Evolutionary conservation across 805 yeast genomes (phyloP), one percentile per base, ranked within the genome.

Genomic region (Kuraishia cidri): DNA sequence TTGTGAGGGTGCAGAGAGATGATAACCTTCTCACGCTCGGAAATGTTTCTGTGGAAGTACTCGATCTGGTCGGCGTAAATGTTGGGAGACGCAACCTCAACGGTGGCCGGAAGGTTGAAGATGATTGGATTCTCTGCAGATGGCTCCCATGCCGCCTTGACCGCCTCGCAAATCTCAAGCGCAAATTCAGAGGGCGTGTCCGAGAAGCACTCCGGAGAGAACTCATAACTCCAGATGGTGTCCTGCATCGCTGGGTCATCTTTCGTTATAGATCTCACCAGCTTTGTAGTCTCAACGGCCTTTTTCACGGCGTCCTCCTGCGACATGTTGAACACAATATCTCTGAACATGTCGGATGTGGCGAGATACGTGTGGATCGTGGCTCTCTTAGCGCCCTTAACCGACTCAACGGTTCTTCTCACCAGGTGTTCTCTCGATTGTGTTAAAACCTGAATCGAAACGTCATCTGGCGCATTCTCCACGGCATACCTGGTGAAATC

Each of bases 21-120:
- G 45, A 84, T 75, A 16, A 83, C 71, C 42, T 67, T 77, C 36
- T 79, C 83, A 42, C 94, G 72, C 41, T 81, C 71, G 30, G 72
- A 45, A 35, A 82, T 71, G 39, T 72, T 59, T 11, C 70, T 72
- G 30, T 73, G 51, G 46, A 82, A 82, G 53, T 70, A 80, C 62
- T 82, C 94, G 37, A 82, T 75, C 64, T 81, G 92, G 52, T 82
- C 94, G 26, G 94, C 94, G 48, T 78, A 82, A 15, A 82, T 73
- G 44, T 82, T 83, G 28, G 94, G 94, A 11, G 86, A 74, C 13
- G 84, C 50, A 75, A 81, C 72, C 57, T 82, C 94, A 13, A 82
- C 90, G 10, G 94, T 82, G 15, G 94, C 92, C 4, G 94, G 94
- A 39, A 82, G 64, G 55, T 82, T 82, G 63, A 82, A 81, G 40